phyloP scores from a whole-genome alignment of 768 basidiomycete species.

The Phanerochaete sordida region DNA sequence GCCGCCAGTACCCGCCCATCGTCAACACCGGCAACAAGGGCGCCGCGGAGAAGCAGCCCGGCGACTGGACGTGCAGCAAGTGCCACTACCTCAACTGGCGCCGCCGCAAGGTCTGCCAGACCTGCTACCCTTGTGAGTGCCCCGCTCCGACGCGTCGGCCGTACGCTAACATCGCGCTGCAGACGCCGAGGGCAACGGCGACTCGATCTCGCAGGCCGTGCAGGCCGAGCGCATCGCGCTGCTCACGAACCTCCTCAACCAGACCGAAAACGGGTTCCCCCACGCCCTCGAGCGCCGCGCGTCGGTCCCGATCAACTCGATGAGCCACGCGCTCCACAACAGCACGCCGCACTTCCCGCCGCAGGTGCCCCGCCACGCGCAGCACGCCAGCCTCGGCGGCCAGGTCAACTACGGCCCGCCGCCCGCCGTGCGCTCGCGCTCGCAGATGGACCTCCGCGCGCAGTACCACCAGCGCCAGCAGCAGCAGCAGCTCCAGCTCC shows the following conservation, averaged over 20 bases:
- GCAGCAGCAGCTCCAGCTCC: conserved; percentile 11
- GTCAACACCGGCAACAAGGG: conserved; percentile 87
- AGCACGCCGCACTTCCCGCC: not conserved
- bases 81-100: conserved; percentile 90
- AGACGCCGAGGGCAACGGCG: conserved; percentile 88
- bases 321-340: not conserved
- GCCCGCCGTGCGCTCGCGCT: conserved; percentile 2
- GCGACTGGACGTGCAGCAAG: conserved; percentile 63
- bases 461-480: not conserved
- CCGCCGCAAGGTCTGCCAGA: conserved; percentile 85
- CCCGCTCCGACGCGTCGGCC: not conserved
- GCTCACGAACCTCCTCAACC: conserved; percentile 68
- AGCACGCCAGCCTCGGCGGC: not conserved
- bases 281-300: conserved; percentile 9
- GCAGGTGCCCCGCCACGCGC: not conserved
- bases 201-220: conserved; percentile 81
- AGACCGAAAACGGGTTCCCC: conserved; percentile 24
- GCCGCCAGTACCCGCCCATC: conserved; percentile 71
- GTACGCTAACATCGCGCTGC: not conserved
- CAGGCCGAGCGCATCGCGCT: conserved; percentile 83
- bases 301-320: conserved; percentile 1
- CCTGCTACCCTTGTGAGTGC: conserved; percentile 74
- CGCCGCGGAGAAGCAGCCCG: conserved; percentile 76
- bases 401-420: not conserved
- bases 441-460: conserved; percentile 7